A percentile compares a stretch with the other conserved stretches of the same genome.
These are phyloP conservation scores for Phalaenopsis hybrid DNA, from an alignment of 116 monocot genomes.

Conservation along the genomic window DNA sequence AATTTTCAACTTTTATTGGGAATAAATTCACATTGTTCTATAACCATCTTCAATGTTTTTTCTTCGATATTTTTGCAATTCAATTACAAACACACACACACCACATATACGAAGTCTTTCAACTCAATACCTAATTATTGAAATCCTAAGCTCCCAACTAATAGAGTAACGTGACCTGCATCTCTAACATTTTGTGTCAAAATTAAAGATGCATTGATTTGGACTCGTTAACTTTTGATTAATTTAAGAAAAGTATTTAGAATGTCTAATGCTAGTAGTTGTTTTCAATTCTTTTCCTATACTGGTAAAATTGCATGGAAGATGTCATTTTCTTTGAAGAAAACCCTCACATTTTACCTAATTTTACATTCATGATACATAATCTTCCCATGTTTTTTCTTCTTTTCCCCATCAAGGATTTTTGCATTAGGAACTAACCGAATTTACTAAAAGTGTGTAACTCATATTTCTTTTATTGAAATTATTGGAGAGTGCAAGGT, in stretches of 20 bases:
- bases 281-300: background rate
- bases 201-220: constrained; percentile 1
- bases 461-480: background rate
- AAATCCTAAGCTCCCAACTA: too few species aligned
- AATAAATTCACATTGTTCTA: background rate
- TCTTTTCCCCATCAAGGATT: background rate
- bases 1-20: background rate
- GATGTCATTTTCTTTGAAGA: background rate
- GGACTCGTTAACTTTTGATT: background rate
- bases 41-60: background rate
- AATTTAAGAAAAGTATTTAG: background rate
- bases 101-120: too few species aligned
- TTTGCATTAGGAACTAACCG: background rate
- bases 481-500: background rate
- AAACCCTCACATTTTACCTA: background rate
- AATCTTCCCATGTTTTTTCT: background rate
- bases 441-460: background rate
- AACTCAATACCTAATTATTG: too few species aligned
- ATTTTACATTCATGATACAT: background rate
- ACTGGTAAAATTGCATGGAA: background rate
- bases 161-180: too few species aligned
- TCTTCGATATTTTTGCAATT: too few species aligned
- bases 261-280: background rate
- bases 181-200: too few species aligned
- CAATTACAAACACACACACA: too few species aligned